Evolutionary conservation across 2,329 filamentous ascomycete genomes (phyloP).

Genomic region (Neoarthrinium moseri): DNA sequence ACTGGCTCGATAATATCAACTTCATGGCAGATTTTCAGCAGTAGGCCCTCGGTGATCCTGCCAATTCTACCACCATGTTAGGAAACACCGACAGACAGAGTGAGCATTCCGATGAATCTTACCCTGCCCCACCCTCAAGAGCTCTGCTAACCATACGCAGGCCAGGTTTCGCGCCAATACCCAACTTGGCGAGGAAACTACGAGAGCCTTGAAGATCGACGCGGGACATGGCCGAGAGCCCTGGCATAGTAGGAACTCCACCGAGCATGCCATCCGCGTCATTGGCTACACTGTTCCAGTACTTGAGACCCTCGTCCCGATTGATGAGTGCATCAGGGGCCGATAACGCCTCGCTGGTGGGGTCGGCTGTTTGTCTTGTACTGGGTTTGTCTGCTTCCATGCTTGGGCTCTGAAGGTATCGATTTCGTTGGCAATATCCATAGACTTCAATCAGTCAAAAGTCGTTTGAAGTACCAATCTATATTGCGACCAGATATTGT

Average conservation of each 20-base stretch:
- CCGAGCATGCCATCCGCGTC: constrained; percentile 75
- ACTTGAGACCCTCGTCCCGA: constrained; percentile 34
- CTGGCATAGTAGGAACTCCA: constrained; percentile 26
- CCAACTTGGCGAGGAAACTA: constrained; percentile 70
- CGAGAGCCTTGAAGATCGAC: constrained; percentile 71
- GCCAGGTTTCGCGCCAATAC: constrained; percentile 37
- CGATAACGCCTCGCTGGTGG: no score
- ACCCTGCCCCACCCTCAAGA: constrained; percentile 42
- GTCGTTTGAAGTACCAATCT: no score
- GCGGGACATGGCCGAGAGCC: constrained; percentile 62
- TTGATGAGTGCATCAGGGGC: no score
- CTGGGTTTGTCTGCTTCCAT: no score
- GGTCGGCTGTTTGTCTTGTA: no score
- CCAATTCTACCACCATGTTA: constrained; percentile 61
- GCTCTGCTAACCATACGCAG: constrained; percentile 25
- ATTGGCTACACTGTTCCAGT: constrained; percentile 46
- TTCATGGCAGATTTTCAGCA: constrained; percentile 65
- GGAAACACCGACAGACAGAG: background rate
- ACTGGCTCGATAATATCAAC: constrained; percentile 89
- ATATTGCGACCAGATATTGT: no score
- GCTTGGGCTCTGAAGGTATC: no score
- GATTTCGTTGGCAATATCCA: no score
- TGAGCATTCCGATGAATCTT: constrained; percentile 15
- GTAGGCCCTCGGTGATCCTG: constrained; percentile 73
- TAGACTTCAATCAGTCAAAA: no score